phyloP scores from a whole-genome alignment of 177 flowering plant species.

The Tripterygium wilfordii region DNA sequence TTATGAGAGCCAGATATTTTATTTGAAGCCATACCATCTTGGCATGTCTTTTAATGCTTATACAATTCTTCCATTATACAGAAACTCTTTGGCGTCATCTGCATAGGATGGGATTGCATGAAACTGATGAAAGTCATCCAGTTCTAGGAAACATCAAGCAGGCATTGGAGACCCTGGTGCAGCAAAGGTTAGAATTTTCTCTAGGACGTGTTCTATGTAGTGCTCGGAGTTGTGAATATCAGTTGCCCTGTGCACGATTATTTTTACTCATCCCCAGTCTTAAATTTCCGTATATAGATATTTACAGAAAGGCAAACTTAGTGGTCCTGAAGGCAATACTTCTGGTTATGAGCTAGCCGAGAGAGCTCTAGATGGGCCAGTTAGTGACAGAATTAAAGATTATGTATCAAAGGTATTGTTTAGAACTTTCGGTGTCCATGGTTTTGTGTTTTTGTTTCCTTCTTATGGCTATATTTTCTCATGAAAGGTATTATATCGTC shows the following conservation, averaged over 20 bases:
- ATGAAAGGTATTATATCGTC: too few species aligned
- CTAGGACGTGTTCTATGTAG: too few species aligned
- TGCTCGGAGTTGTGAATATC: too few species aligned
- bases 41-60: neutral
- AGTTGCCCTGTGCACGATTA: too few species aligned
- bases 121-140: constrained; percentile 68
- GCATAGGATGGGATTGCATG: constrained; percentile 63
- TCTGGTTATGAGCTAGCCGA: constrained; percentile 84
- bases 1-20: too few species aligned
- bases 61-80: constrained; percentile 22
- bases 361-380: constrained; percentile 67
- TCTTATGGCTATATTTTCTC: too few species aligned
- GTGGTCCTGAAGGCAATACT: constrained; percentile 81
- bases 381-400: constrained; percentile 54
- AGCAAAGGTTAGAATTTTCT: constrained; percentile 75
- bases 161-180: constrained; percentile 74
- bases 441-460: too few species aligned
- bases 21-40: too few species aligned
- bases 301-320: constrained; percentile 81
- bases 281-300: too few species aligned
- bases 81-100: constrained; percentile 86
- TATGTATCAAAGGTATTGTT: constrained; percentile 63
- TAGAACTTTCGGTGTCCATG: too few species aligned
- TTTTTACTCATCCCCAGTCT: too few species aligned
- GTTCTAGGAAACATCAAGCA: constrained; percentile 67